Evolutionary conservation across 2,329 filamentous ascomycete species (phyloP).

Genomic region (Hypocrella siamensis): DNA sequence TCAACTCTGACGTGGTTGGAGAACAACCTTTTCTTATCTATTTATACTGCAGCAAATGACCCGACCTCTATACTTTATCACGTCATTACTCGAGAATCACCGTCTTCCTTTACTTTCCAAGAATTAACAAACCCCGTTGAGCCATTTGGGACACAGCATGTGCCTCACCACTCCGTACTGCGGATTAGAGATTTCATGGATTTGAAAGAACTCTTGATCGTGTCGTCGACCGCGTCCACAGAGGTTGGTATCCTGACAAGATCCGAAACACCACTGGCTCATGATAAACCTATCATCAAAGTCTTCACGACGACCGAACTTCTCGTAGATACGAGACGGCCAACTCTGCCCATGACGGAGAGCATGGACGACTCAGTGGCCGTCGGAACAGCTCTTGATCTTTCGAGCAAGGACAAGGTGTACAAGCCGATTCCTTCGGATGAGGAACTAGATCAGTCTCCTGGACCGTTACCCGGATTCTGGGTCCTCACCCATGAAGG

Average conservation of each 20-base stretch:
- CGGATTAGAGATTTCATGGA: slow-evolving; percentile 68
- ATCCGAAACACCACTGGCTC: slow-evolving; percentile 51
- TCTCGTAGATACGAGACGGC: slow-evolving; percentile 58
- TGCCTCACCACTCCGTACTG: slow-evolving; percentile 62
- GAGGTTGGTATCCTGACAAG: slow-evolving; percentile 68
- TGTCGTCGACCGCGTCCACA: slow-evolving; percentile 64
- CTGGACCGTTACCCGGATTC: slow-evolving; percentile 66
- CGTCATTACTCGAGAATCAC: slow-evolving; percentile 53
- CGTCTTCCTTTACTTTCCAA: slow-evolving; percentile 50
- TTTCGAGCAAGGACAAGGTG: slow-evolving; percentile 71
- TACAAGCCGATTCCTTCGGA: slow-evolving; percentile 62
- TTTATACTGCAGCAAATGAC: slow-evolving; percentile 54
- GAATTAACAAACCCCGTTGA: slow-evolving; percentile 61
- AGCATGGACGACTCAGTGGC: slow-evolving; percentile 51
- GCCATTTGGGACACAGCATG: slow-evolving; percentile 48
- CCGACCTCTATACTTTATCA: slow-evolving; percentile 62
- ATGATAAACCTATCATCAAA: slow-evolving; percentile 43
- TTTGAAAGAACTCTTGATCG: slow-evolving; percentile 65
- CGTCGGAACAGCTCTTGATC: slow-evolving; percentile 66
- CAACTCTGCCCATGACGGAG: slow-evolving; percentile 56
- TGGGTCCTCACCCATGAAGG: slow-evolving; percentile 84
- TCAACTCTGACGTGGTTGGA: slow-evolving; percentile 79
- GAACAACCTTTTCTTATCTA: slow-evolving; percentile 67
- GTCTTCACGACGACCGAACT: slow-evolving; percentile 62
- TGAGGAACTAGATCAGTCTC: slow-evolving; percentile 62